Conservation (phyloP, 139 green algal genomes). For the Volvox reticuliferus region DNA sequence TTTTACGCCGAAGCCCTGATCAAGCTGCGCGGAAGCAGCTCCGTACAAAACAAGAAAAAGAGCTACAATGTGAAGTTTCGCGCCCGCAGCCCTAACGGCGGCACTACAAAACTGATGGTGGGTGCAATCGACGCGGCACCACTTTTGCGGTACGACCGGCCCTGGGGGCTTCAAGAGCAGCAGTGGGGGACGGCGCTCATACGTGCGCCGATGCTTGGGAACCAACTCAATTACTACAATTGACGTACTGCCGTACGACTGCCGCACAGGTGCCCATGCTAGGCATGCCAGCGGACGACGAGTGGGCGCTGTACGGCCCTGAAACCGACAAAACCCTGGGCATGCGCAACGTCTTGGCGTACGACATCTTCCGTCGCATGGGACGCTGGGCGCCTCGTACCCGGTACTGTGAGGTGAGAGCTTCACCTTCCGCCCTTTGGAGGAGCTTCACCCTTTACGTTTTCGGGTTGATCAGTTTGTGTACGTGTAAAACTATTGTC, state of each 20-base stretch:
- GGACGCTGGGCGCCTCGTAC: conserved; percentile 56
- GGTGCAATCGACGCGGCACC: background rate
- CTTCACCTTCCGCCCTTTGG: no score
- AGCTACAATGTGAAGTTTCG: conserved; percentile 56
- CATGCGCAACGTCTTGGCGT: conserved; percentile 68
- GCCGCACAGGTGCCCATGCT: conserved; percentile 16
- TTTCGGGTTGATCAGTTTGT: no score
- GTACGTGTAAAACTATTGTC: no score
- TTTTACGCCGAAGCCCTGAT: conserved; percentile 14
- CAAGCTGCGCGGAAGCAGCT: conserved; percentile 53
- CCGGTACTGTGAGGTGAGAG: conserved; percentile 53
- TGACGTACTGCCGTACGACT: background rate
- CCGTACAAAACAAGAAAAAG: conserved; percentile 60
- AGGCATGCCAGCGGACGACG: conserved; percentile 59
- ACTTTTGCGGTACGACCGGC: no score
- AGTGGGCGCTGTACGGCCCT: conserved; percentile 67
- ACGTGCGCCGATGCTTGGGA: background rate
- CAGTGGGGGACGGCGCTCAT: background rate
- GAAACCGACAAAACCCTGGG: conserved; percentile 68
- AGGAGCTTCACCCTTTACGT: no score
- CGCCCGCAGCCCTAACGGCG: background rate
- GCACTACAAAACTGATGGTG: background rate
- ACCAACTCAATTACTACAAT: background rate
- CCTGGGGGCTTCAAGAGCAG: background rate
- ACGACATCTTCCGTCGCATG: conserved; percentile 49